These are phyloP conservation scores for Trichopus zeylanicus DNA, from an alignment of 116 monocot genomes.

Conservation along the genomic window DNA sequence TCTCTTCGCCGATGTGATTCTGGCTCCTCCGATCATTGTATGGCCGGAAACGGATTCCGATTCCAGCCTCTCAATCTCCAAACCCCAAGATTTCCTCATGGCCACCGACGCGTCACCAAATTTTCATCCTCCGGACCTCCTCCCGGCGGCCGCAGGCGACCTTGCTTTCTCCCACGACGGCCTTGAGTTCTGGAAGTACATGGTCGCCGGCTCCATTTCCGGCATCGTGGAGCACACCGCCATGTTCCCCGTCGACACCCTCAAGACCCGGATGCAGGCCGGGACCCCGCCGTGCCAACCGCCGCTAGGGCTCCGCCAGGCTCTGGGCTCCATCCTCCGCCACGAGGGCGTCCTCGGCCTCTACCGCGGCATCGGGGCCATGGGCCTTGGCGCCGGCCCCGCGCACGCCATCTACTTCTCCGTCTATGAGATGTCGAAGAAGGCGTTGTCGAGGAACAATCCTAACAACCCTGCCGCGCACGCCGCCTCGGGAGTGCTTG, in stretches of 20 bases:
- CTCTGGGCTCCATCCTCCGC: slow-evolving; percentile 31
- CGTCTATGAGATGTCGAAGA: slow-evolving; percentile 73
- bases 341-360: slow-evolving; percentile 47
- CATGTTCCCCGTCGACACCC: slow-evolving; percentile 96
- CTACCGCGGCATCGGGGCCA: slow-evolving; percentile 82
- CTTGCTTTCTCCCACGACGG: slow-evolving; percentile 1
- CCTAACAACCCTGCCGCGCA: slow-evolving; percentile 40
- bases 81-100: not conserved
- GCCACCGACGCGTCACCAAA: not conserved
- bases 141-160: slow-evolving; percentile 14
- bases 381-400: too few species aligned
- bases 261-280: slow-evolving; percentile 91
- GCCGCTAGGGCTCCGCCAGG: slow-evolving; percentile 32
- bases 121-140: slow-evolving; percentile 8
- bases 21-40: too few species aligned
- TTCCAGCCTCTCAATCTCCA: not conserved
- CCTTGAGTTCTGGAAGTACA: too few species aligned
- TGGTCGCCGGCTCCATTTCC: too few species aligned
- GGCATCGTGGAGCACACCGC: slow-evolving; percentile 84
- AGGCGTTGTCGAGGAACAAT: slow-evolving; percentile 35
- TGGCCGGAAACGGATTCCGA: too few species aligned
- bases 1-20: too few species aligned
- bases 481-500: slow-evolving; percentile 79
- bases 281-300: slow-evolving; percentile 27
- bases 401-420: slow-evolving; percentile 95